Base-by-base conservation (phyloP, 2,329 filamentous ascomycete genomes). In the Peltaster fructicola region DNA sequence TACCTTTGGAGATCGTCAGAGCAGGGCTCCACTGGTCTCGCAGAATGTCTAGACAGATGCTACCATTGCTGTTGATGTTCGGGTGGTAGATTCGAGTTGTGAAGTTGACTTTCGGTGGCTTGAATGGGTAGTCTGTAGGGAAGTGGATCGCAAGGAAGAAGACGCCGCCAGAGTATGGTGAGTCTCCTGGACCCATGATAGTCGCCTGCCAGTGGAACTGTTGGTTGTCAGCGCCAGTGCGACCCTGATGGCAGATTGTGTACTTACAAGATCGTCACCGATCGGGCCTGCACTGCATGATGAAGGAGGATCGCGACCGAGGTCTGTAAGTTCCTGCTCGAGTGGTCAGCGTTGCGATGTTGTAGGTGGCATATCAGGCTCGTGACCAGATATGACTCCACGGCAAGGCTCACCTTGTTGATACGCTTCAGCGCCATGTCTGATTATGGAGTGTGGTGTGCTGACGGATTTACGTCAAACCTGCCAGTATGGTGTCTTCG, bases 171-270 rank as follows among this genome's bases (percentile, higher is more conserved):
- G 84, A 81, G 67, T 95, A 98, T 55, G 88, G 88, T 50, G 82
- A 93, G 58, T 95, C 88, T 55, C 77, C 68, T 54, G 88, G 88
- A 59, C 88, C 88, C 88, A 98, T 98, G 55, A 98, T 98, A 26
- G 88, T 98, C 48, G 88, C 88, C 74, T 98, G 88, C 88, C 88
- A 98, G 73, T 95, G 88, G 54, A 98, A 98, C 85, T 98, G 45
- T 24, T 8, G 20, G 2, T 8, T 26, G 20, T 30, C 9, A 30
- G 32, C 38, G 11, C 17, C 16, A 38, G 41, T 37, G 37, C 40
- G 38, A 38, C 37, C 20, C 19, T 13, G 19, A 20, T 20, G 19
- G 10, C 10, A 20, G 19, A 12, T 13, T 4, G 10, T 10, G 19
- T 35, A 65, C 81, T 50, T 84, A 95, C 88, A 72, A 98, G 59